Percentiles rank a stretch among this genome's conserved stretches.
phyloP scores from a whole-genome alignment of 2,329 filamentous ascomycete species.

The Fusarium nodosum region DNA sequence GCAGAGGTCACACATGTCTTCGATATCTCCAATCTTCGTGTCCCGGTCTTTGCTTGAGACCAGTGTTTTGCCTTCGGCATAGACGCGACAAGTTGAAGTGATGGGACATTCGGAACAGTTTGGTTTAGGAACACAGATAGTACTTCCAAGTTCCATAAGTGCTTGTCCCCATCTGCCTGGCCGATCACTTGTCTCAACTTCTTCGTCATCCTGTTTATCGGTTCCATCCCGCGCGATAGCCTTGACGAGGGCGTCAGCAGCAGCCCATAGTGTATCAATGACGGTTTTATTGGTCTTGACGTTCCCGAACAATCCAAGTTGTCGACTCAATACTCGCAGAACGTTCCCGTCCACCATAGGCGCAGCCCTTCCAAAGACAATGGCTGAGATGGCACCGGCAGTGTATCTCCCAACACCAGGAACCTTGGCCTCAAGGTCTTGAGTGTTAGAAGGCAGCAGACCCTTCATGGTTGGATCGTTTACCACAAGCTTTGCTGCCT shows the following conservation, averaged over 20 bases:
- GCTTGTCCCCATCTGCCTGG: slow-evolving; percentile 75
- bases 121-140: slow-evolving; percentile 71
- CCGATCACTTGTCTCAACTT: slow-evolving; percentile 59
- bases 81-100: slow-evolving; percentile 64
- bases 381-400: slow-evolving; percentile 72
- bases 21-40: slow-evolving; percentile 59
- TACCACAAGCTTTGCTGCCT: slow-evolving; percentile 67
- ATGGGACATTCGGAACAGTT: slow-evolving; percentile 67
- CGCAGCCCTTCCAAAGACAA: slow-evolving; percentile 70
- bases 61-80: slow-evolving; percentile 60
- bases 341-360: slow-evolving; percentile 76
- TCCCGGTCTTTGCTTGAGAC: slow-evolving; percentile 38
- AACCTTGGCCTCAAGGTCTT: slow-evolving; percentile 63
- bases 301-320: slow-evolving; percentile 69
- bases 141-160: slow-evolving; percentile 75
- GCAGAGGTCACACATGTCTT: slow-evolving; percentile 65
- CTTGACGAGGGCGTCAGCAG: slow-evolving; percentile 68
- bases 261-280: slow-evolving; percentile 69
- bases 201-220: slow-evolving; percentile 38
- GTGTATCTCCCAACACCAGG: slow-evolving; percentile 74
- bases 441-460: slow-evolving; percentile 62
- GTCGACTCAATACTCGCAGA: slow-evolving; percentile 70
- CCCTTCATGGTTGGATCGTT: slow-evolving; percentile 59
- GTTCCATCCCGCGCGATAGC: slow-evolving; percentile 60
- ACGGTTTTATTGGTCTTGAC: slow-evolving; percentile 68